Evolutionary conservation across 805 yeast genomes (phyloP).

Genomic region (Metschnikowia gelsemii): DNA sequence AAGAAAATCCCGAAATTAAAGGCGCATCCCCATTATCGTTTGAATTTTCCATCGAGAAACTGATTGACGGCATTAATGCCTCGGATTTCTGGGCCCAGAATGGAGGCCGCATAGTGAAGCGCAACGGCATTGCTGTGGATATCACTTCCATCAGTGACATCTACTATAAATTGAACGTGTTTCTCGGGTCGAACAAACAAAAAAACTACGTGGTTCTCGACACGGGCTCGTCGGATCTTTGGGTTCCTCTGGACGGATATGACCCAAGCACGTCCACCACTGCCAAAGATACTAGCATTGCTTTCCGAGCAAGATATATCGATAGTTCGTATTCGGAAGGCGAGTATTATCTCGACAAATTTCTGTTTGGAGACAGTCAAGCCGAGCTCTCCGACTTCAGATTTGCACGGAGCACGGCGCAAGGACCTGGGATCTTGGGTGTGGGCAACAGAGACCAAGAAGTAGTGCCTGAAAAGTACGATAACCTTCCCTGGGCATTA

Average conservation of each 20-base stretch:
- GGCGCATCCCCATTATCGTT: slow-evolving; percentile 10
- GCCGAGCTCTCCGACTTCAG: slow-evolving; percentile 12
- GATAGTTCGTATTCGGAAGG: slow-evolving; percentile 13
- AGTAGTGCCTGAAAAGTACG: slow-evolving; percentile 5
- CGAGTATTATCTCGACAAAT: slow-evolving; percentile 11
- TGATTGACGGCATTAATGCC: background rate
- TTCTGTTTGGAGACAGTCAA: slow-evolving; percentile 6
- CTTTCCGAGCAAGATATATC: slow-evolving; percentile 9
- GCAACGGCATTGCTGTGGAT: slow-evolving; percentile 5
- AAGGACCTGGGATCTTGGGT: slow-evolving; percentile 13
- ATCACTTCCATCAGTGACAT: slow-evolving; percentile 7
- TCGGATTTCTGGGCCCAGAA: slow-evolving; percentile 4
- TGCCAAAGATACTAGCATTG: slow-evolving; percentile 9
- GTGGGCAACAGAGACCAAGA: slow-evolving; percentile 11
- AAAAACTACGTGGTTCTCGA: slow-evolving; percentile 36
- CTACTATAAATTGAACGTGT: slow-evolving; percentile 16
- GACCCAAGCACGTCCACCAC: slow-evolving; percentile 7
- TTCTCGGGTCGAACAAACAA: slow-evolving; percentile 19
- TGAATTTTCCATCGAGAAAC: slow-evolving; percentile 9
- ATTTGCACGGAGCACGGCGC: slow-evolving; percentile 10
- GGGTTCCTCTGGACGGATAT: slow-evolving; percentile 27
- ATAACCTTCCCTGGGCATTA: slow-evolving; percentile 64
- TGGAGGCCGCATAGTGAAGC: slow-evolving; percentile 3
- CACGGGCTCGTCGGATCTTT: slow-evolving; percentile 47
- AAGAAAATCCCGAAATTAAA: no score